These are phyloP conservation scores for Pseudonitzschia multiseries DNA, from an alignment of 108 stramenopile genomes.

Conservation along the genomic window DNA sequence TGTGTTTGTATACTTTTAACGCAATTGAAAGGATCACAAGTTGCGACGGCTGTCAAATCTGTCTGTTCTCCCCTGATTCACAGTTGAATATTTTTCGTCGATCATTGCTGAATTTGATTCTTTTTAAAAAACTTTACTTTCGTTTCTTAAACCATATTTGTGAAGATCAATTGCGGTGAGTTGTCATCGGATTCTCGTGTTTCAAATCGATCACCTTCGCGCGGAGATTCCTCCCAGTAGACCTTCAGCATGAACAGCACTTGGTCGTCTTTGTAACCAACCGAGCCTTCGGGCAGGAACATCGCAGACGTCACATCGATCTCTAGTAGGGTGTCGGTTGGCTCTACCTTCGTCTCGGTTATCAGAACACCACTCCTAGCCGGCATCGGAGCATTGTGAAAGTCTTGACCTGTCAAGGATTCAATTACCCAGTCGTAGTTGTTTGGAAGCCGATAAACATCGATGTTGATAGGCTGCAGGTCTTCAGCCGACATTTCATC, in stretches of 20 bases:
- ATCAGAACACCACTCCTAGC: not conserved
- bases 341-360: not conserved
- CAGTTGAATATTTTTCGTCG: too few relatives aligned
- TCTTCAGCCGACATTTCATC: constrained; percentile 3
- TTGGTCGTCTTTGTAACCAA: constrained; percentile 7
- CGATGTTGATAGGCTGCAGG: not conserved
- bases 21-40: too few relatives aligned
- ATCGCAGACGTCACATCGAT: constrained; percentile 8
- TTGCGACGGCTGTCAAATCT: too few relatives aligned
- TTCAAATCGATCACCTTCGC: not conserved
- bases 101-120: not conserved
- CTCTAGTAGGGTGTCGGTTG: not conserved
- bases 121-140: not conserved
- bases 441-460: constrained; percentile 16
- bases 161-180: constrained; percentile 5
- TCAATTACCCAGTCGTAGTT: constrained; percentile 5
- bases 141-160: not conserved
- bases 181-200: constrained; percentile 1
- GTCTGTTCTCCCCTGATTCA: too few relatives aligned
- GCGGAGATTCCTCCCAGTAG: not conserved
- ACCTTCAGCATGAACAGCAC: constrained; percentile 6
- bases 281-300: not conserved
- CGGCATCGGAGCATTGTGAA: not conserved
- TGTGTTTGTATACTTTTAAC: too few relatives aligned
- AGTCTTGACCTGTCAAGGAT: constrained; percentile 4